Conservation (phyloP, 169 alveolate species). For the Ichthyophthirius multifiliis region DNA sequence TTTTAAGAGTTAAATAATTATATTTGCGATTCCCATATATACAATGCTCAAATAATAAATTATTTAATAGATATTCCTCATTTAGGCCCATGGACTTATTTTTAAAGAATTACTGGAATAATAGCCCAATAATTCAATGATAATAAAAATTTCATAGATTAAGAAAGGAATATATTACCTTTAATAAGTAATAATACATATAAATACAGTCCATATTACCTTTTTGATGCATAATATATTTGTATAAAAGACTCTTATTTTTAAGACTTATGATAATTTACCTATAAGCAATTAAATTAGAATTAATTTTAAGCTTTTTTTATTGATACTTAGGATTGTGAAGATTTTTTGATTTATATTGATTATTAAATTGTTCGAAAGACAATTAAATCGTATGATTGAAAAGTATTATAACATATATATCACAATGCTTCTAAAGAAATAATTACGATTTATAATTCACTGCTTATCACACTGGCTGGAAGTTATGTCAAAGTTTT, state of each 20-base stretch:
- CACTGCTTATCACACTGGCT: not conserved
- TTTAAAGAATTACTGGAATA: not conserved
- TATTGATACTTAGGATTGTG: constrained; percentile 1
- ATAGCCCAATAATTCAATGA: not conserved
- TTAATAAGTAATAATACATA: not conserved
- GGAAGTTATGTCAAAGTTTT: not conserved
- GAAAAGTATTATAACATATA: not conserved
- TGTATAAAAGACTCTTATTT: not conserved
- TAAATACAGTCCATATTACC: not conserved
- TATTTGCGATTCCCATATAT: not conserved
- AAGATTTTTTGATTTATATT: not conserved
- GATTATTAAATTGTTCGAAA: not conserved
- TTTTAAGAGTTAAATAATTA: no score
- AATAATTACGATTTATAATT: not conserved
- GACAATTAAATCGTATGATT: not conserved
- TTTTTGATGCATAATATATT: not conserved
- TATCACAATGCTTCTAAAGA: not conserved
- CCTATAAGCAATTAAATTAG: not conserved
- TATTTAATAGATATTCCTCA: not conserved
- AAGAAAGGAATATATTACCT: not conserved
- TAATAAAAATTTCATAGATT: not conserved
- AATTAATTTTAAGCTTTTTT: not conserved
- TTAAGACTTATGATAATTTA: not conserved
- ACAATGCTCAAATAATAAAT: not conserved
- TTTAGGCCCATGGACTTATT: not conserved